phyloP scores from a whole-genome alignment of 169 alveolate genomes.

The Plasmodium fragile region DNA sequence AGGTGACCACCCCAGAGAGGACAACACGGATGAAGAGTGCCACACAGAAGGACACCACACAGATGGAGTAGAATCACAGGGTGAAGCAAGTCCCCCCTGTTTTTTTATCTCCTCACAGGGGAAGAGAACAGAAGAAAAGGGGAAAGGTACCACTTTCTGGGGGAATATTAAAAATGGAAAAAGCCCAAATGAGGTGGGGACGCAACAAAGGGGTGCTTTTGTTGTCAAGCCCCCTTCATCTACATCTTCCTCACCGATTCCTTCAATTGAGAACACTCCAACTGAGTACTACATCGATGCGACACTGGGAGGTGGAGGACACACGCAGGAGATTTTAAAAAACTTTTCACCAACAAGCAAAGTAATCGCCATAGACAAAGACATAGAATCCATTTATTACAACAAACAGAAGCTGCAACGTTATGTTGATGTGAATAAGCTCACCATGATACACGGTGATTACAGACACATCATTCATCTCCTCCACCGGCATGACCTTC shows the following conservation, averaged over 20 bases:
- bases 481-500: constrained; percentile 76
- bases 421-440: constrained; percentile 62
- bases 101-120: background rate
- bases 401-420: constrained; percentile 56
- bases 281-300: constrained; percentile 78
- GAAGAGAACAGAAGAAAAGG: background rate
- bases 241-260: background rate
- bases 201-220: background rate
- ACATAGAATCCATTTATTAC: constrained; percentile 83
- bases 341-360: constrained; percentile 46
- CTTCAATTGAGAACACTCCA: background rate
- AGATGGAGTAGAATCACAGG: background rate
- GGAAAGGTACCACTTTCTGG: background rate
- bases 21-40: background rate
- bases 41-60: background rate
- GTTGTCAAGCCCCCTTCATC: background rate
- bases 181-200: background rate
- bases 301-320: constrained; percentile 88
- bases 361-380: constrained; percentile 83
- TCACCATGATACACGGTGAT: constrained; percentile 79
- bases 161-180: background rate
- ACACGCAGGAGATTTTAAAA: constrained; percentile 79
- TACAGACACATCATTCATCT: constrained; percentile 77
- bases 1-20: background rate
- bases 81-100: background rate